These are phyloP conservation scores for Lotus japonicus DNA, from an alignment of 306 rosid genomes.

Conservation along the genomic window DNA sequence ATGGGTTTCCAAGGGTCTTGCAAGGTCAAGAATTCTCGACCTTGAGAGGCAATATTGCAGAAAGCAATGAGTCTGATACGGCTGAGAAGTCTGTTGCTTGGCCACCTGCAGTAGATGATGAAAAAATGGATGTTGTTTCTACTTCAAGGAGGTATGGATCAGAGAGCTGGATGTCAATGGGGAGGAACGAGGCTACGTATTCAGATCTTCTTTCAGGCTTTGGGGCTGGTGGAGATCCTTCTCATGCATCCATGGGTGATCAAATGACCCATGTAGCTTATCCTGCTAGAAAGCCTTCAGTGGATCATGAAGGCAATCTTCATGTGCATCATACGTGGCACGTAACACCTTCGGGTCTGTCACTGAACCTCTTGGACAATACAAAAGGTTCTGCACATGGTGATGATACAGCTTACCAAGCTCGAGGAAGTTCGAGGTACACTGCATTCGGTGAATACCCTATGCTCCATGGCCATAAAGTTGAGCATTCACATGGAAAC, in stretches of 20 bases:
- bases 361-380: slow-evolving; percentile 50
- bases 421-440: slow-evolving; percentile 44
- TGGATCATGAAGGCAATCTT: slow-evolving; percentile 59
- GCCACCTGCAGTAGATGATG: slow-evolving; percentile 56
- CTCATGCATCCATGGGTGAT: slow-evolving; percentile 33
- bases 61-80: slow-evolving; percentile 48
- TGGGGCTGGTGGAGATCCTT: slow-evolving; percentile 39
- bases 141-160: slow-evolving; percentile 51
- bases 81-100: slow-evolving; percentile 57
- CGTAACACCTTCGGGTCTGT: slow-evolving; percentile 42
- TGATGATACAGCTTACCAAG: slow-evolving; percentile 43
- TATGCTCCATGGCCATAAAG: slow-evolving; percentile 38
- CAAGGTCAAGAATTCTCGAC: slow-evolving; percentile 94
- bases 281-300: slow-evolving; percentile 37
- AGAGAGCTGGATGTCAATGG: slow-evolving; percentile 55
- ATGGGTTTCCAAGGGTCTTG: slow-evolving; percentile 81
- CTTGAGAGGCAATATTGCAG: slow-evolving; percentile 59
- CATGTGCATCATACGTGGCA: slow-evolving; percentile 50
- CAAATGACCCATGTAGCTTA: slow-evolving; percentile 31
- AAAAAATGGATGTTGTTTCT: slow-evolving; percentile 53
- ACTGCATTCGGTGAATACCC: slow-evolving; percentile 44
- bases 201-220: slow-evolving; percentile 73
- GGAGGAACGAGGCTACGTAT: slow-evolving; percentile 67
- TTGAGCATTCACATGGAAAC: slow-evolving; percentile 53
- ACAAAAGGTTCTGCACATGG: slow-evolving; percentile 39